These are phyloP conservation scores for Puccinia horiana DNA, from an alignment of 1,284 basidiomycete genomes.

Conservation along the genomic window DNA sequence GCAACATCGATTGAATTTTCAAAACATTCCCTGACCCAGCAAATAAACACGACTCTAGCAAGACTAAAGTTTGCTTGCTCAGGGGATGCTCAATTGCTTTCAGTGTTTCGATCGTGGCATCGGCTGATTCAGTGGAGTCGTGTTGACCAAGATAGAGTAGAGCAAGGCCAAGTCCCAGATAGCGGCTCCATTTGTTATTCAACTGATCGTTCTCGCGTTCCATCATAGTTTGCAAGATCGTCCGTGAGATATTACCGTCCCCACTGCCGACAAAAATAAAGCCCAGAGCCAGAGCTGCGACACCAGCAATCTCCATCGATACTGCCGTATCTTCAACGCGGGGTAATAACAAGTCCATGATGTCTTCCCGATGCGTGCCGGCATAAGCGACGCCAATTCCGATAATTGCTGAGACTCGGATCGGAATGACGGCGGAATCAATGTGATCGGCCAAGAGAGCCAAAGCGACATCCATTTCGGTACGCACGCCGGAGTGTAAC, in stretches of 20 bases:
- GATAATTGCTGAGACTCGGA: conserved; percentile 82
- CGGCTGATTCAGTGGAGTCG: conserved; percentile 69
- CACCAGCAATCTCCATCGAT: conserved; percentile 84
- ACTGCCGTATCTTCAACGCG: conserved; percentile 75
- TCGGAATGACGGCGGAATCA: conserved; percentile 78
- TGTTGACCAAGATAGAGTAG: conserved; percentile 80
- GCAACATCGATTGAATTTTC: conserved; percentile 88
- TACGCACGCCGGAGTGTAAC: conserved; percentile 82
- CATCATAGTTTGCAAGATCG: conserved; percentile 91
- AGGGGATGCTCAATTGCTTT: conserved; percentile 93
- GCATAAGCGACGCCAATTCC: conserved; percentile 86
- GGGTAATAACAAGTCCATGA: conserved; percentile 76
- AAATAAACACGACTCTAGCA: conserved; percentile 92
- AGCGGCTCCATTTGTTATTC: conserved; percentile 89
- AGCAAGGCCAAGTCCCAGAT: conserved; percentile 85
- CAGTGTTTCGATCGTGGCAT: conserved; percentile 91
- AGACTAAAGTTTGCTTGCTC: conserved; percentile 83
- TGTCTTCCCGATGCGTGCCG: conserved; percentile 84
- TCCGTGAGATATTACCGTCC: conserved; percentile 86
- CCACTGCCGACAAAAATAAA: conserved; percentile 95
- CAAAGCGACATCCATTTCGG: conserved; percentile 89
- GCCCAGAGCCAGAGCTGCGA: conserved; percentile 84
- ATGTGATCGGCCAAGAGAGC: conserved; percentile 89
- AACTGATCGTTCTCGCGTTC: conserved; percentile 75
- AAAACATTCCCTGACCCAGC: conserved; percentile 95